Evolutionary conservation across 306 rosid genomes (phyloP), one percentile per base, ranked within the genome.

Genomic region (Neltuma alba): DNA sequence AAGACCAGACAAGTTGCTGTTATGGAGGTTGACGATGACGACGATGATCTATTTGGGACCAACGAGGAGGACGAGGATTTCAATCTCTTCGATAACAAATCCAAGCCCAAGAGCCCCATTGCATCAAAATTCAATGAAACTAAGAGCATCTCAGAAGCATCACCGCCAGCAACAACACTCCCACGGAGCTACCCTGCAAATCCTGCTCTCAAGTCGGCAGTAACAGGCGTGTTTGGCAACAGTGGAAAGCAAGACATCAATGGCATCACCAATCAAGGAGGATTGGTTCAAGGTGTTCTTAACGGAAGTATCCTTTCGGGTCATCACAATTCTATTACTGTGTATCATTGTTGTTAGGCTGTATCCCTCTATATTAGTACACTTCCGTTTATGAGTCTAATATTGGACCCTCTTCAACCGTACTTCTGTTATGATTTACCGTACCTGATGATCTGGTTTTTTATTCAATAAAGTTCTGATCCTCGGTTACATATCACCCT

Each of bases 301-400:
- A 70, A 70, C 45, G 75, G 75, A 16, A 70, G 41, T 45, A 1
- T 70, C 16, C 20, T 70, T 25, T 2, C 28, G 23, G 75, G 75
- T 5, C 11, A 45, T 44, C 9, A 70, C 20, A 70, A 45, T 28
- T 44, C 15, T 15, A 44, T 41, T 3, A 42, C 23, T 5, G 57
- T 69, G n/a, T 60, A 13, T 14, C 31, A 1, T 15, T 15, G 27
- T 60, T 27, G 20, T 28, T 58, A 60, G 21, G 44, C 7, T 67
- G 52, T 40, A 21, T 67, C 16, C 66, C 9, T n/a, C 11, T 44
- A 44, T 11, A 9, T 6, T 42, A n/a, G 36, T 44, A 2, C 48
- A 12, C 48, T 44, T 2, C 13, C 11, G 48, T 13, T 10, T 44
- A n/a, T n/a, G 3, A 44, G 48, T 9, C 45, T 6, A 41, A 5